Base-by-base conservation (phyloP, 176 grass and related monocot genomes). In the Tillandsia fasciculata region DNA sequence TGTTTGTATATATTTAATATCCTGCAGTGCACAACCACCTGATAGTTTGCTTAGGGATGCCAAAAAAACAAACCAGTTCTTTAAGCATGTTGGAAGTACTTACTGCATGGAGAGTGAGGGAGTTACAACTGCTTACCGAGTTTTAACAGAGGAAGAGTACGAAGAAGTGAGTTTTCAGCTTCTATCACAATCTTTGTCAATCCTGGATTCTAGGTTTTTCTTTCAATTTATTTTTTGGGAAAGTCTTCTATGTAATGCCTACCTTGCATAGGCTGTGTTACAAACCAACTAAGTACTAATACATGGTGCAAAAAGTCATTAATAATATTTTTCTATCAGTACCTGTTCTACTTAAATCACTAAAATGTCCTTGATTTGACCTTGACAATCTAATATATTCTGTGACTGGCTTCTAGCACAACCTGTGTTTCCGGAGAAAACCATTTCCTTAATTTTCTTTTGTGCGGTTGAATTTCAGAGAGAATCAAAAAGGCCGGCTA, bases 1-100 rank as follows among this genome's bases (percentile, higher is more conserved):
- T 61, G 56, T 9, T 9, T 61, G 2, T 57, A 61, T 23, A 9
- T 18, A 61, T 96, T 85, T 69, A 52, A 69, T 49, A 74, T 70
- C 82, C 51, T 80, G 51, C 84, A 97, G 94, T 69, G 94, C 74
- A 51, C 87, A 99, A 64, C 90, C 90, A 68, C 87, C 95, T 64
- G 89, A 99, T 85, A 77, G 87, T 82, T 70, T 94, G 8, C 82
- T 99, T 66, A 76, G 87, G 73, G 87, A 90, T 52, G 90, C 95
- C 71, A 88, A 94, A 80, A 85, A 90, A 50, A 82, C 90, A 52
- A 73, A 82, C 51, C 84, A 77, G 17, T 99, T 88, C 75, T 99
- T 99, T 83, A 94, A 93, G 70, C 84, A 88, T 74, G 74, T 83
- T 68, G 82, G 93, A 72, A 42, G 4, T 42, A 42, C 33, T 4